These are phyloP conservation scores for Naematelia encephala DNA, from an alignment of 768 basidiomycete genomes.

Conservation along the genomic window DNA sequence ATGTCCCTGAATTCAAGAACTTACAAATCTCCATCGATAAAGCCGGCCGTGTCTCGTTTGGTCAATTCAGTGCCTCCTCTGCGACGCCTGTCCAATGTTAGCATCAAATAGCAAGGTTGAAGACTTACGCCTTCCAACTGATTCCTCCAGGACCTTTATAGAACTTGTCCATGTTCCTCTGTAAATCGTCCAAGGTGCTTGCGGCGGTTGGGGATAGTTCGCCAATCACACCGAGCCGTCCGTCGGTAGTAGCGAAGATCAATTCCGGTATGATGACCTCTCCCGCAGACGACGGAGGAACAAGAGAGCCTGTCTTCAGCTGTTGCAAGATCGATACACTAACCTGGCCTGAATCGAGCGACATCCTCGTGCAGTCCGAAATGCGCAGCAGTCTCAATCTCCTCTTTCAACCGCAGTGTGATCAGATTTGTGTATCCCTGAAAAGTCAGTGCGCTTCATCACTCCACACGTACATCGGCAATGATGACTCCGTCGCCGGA, in stretches of 20 bases:
- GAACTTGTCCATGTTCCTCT: slow-evolving; percentile 44
- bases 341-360: slow-evolving; percentile 36
- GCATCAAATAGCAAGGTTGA: background rate
- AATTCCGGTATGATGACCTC: slow-evolving; percentile 36
- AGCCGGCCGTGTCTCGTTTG: slow-evolving; percentile 39
- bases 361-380: slow-evolving; percentile 48
- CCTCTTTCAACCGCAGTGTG: slow-evolving; percentile 42
- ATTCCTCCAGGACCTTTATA: slow-evolving; percentile 37
- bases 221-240: slow-evolving; percentile 44
- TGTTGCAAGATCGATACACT: slow-evolving; percentile 1
- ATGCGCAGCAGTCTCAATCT: slow-evolving; percentile 42
- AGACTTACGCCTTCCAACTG: slow-evolving; percentile 29
- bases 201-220: slow-evolving; percentile 37
- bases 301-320: slow-evolving; percentile 33
- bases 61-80: slow-evolving; percentile 29
- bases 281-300: slow-evolving; percentile 29
- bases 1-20: slow-evolving; percentile 14
- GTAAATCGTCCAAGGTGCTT: slow-evolving; percentile 38
- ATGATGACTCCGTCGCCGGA: slow-evolving; percentile 39
- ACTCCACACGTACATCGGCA: slow-evolving; percentile 42
- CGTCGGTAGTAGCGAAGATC: slow-evolving; percentile 42
- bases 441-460: background rate
- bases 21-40: slow-evolving; percentile 50
- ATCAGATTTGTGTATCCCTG: slow-evolving; percentile 45
- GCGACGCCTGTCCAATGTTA: slow-evolving; percentile 16